phyloP scores from a whole-genome alignment of 192 early-diverging fungal genomes.

The Pilaira anomala region DNA sequence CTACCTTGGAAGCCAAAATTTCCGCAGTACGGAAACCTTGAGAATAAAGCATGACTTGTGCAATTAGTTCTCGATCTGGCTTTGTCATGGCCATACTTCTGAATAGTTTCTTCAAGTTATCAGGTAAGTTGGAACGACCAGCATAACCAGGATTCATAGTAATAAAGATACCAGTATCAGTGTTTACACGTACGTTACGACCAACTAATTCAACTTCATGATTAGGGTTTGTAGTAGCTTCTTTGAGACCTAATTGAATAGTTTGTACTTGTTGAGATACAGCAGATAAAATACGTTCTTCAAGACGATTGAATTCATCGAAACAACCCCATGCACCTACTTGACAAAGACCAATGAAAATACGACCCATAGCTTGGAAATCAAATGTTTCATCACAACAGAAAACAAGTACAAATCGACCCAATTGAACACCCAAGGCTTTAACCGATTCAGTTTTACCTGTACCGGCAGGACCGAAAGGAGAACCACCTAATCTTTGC shows the following conservation, averaged over 20 bases:
- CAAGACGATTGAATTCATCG: slow-evolving; percentile 99
- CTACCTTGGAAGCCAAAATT: slow-evolving; percentile 88
- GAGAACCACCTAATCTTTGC: slow-evolving; percentile 88
- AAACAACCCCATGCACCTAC: slow-evolving; percentile 99
- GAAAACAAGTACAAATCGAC: slow-evolving; percentile 97
- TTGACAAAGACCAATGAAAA: slow-evolving; percentile 97
- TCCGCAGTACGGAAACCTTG: slow-evolving; percentile 99
- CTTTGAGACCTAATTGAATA: slow-evolving; percentile 91
- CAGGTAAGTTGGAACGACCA: slow-evolving; percentile 95
- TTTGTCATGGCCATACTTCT: slow-evolving; percentile 98
- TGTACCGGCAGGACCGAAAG: slow-evolving; percentile 98
- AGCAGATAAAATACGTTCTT: slow-evolving; percentile 96
- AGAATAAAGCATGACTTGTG: slow-evolving; percentile 99
- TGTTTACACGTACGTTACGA: slow-evolving; percentile 81
- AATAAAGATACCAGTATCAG: slow-evolving; percentile 94
- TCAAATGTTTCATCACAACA: slow-evolving; percentile 99
- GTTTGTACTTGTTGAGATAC: slow-evolving; percentile 99
- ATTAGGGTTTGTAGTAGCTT: slow-evolving; percentile 52
- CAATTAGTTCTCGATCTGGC: slow-evolving; percentile 96
- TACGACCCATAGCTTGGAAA: slow-evolving; percentile 99
- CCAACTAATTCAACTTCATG: slow-evolving; percentile 92
- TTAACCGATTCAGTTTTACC: slow-evolving; percentile 99
- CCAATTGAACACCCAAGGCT: slow-evolving; percentile 91
- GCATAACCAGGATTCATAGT: slow-evolving; percentile 99
- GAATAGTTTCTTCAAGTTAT: slow-evolving; percentile 99